A percentile compares a stretch with the other conserved stretches of the same genome.
These are phyloP conservation scores for Immersiella caudata DNA, from an alignment of 495 filamentous ascomycete genomes.

Conservation along the genomic window DNA sequence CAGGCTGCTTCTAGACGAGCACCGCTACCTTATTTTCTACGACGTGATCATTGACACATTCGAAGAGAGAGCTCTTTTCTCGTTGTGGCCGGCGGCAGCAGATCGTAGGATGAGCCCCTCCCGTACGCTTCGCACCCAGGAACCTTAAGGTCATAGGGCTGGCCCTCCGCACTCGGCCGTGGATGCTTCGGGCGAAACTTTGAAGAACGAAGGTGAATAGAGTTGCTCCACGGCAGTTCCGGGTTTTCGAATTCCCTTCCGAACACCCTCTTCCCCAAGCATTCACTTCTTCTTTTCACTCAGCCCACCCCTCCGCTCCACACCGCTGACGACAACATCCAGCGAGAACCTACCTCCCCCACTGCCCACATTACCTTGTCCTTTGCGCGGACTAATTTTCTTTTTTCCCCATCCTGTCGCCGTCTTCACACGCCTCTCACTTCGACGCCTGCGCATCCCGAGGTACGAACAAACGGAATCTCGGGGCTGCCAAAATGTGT, in stretches of 20 bases:
- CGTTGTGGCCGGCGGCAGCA: background rate
- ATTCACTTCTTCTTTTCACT: background rate
- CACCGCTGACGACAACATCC: too few species aligned
- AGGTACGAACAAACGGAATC: background rate
- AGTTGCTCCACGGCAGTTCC: background rate
- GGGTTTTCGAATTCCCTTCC: background rate
- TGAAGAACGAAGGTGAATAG: background rate
- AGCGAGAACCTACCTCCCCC: too few species aligned
- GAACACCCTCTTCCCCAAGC: background rate
- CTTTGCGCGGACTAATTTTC: background rate
- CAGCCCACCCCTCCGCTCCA: background rate
- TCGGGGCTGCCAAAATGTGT: slow-evolving; percentile 23
- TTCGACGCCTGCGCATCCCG: too few species aligned
- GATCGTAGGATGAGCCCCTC: background rate
- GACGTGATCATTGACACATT: too few species aligned
- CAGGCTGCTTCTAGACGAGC: too few species aligned
- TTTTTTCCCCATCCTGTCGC: too few species aligned
- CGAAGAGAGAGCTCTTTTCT: background rate
- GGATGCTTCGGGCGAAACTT: background rate
- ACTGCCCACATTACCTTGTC: background rate
- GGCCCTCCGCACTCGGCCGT: background rate
- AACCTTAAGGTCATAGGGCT: background rate
- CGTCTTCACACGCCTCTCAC: too few species aligned
- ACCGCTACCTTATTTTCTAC: too few species aligned
- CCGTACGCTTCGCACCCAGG: background rate